Conservation (phyloP, 352 stramenopile species). For the Phytopythium ostracodes region DNA sequence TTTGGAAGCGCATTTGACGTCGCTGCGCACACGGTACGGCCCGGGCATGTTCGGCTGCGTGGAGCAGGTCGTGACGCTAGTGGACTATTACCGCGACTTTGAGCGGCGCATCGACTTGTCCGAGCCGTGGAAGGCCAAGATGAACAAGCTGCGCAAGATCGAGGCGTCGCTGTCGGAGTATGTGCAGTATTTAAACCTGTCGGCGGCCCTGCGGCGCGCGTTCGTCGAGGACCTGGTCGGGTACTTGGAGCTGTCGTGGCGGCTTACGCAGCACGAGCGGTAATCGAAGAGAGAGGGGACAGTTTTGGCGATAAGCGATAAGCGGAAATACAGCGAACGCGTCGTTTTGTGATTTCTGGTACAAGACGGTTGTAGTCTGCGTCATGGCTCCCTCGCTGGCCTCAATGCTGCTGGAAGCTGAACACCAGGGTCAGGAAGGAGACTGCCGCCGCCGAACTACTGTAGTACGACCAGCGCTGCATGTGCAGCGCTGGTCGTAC, state of each 20-base stretch:
- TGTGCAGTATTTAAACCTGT: conserved; percentile 61
- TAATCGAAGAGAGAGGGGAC: neutral
- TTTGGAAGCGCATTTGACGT: conserved; percentile 12
- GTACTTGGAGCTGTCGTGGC: conserved; percentile 33
- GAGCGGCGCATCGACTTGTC: conserved; percentile 62
- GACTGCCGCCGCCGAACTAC: too few species aligned
- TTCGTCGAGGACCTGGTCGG: conserved; percentile 55
- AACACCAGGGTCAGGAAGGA: too few species aligned
- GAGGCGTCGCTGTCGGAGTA: conserved; percentile 64
- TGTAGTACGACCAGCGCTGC: too few species aligned
- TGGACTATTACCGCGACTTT: conserved; percentile 83
- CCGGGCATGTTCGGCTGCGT: conserved; percentile 47
- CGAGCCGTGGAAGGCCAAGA: conserved; percentile 65
- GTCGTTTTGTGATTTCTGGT: neutral
- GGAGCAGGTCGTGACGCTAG: conserved; percentile 74
- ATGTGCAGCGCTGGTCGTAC: too few species aligned
- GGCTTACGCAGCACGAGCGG: conserved; percentile 2
- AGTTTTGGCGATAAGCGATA: neutral
- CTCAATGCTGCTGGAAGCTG: too few species aligned
- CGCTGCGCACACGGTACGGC: conserved; percentile 65
- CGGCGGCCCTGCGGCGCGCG: conserved; percentile 33
- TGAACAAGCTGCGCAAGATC: conserved; percentile 74
- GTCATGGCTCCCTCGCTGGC: too few species aligned
- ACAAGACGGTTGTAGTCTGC: too few species aligned
- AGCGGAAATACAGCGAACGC: neutral